Percentiles rank a stretch among this genome's conserved stretches.
Conservation (phyloP, 2,329 filamentous ascomycete species). For the Clathrospora elynae region DNA sequence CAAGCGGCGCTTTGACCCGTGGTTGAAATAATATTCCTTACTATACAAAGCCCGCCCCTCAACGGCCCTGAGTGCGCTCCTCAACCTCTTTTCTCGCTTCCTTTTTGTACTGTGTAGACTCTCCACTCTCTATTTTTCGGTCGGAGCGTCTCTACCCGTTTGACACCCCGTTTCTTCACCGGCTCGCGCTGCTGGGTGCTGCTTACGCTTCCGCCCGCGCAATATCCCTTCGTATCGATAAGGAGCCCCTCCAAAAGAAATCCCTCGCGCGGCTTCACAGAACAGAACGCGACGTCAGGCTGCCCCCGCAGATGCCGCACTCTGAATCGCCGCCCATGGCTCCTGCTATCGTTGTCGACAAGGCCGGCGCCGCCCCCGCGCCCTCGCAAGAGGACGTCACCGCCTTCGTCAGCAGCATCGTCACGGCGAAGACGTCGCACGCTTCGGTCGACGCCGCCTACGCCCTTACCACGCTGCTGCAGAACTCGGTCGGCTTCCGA, state of each 20-base stretch:
- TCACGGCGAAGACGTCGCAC: constrained; percentile 59
- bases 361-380: constrained; percentile 49
- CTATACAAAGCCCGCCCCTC: constrained; percentile 22
- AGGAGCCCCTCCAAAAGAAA: constrained; percentile 38
- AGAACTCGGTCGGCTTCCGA: constrained; percentile 68
- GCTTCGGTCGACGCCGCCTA: constrained; percentile 67
- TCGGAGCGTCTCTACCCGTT: constrained; percentile 31
- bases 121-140: constrained; percentile 42
- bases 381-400: constrained; percentile 55
- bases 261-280: constrained; percentile 14
- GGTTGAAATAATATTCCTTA: constrained; percentile 33
- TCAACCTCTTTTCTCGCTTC: constrained; percentile 22
- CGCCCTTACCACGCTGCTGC: constrained; percentile 65
- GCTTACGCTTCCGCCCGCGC: constrained; percentile 23
- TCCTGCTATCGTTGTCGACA: constrained; percentile 54
- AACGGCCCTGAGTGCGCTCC: constrained; percentile 20
- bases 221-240: constrained; percentile 35
- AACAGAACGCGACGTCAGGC: constrained; percentile 12
- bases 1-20: constrained; percentile 21
- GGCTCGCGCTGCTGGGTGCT: constrained; percentile 16
- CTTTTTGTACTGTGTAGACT: constrained; percentile 34
- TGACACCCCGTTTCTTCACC: constrained; percentile 26
- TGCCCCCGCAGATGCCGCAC: constrained; percentile 53
- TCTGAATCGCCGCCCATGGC: constrained; percentile 58
- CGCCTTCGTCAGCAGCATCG: constrained; percentile 51